phyloP scores from a whole-genome alignment of 768 basidiomycete genomes.

The Leccinum rimulosum region DNA sequence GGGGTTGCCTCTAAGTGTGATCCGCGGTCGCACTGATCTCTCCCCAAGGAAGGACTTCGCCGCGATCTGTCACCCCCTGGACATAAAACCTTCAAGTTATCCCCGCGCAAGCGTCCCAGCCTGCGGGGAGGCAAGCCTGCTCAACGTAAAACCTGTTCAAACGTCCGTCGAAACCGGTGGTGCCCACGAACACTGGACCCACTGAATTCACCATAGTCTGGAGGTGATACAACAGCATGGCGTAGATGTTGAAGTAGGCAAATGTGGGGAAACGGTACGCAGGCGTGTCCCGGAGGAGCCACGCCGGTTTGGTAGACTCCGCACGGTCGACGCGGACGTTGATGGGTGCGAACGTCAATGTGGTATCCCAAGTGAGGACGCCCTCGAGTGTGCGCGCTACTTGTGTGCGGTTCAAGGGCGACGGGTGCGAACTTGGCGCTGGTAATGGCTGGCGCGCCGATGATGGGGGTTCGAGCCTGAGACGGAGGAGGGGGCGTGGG shows the following conservation, averaged over 20 bases:
- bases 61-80: conserved; percentile 64
- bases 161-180: conserved; percentile 44
- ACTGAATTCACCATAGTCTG: too few species aligned
- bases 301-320: conserved; percentile 55
- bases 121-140: conserved; percentile 29
- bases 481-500: conserved; percentile 29
- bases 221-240: conserved; percentile 9
- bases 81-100: conserved; percentile 60
- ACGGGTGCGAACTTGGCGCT: conserved; percentile 48
- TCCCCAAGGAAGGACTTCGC: conserved; percentile 47
- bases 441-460: conserved; percentile 39
- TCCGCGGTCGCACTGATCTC: conserved; percentile 40
- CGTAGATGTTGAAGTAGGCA: conserved; percentile 69
- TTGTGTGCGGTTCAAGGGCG: background rate
- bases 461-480: conserved; percentile 18
- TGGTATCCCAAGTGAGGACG: conserved; percentile 58
- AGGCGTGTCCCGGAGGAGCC: conserved; percentile 48
- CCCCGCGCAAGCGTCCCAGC: conserved; percentile 16
- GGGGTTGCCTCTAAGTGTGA: background rate
- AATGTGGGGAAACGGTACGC: conserved; percentile 50
- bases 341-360: conserved; percentile 42
- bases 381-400: conserved; percentile 30
- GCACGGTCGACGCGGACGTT: conserved; percentile 35
- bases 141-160: conserved; percentile 41
- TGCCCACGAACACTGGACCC: conserved; percentile 38